A percentile compares a stretch with the other conserved stretches of the same genome.
Evolutionary conservation across 352 stramenopile genomes (phyloP).

Genomic region (Globisporangium nagaii): DNA sequence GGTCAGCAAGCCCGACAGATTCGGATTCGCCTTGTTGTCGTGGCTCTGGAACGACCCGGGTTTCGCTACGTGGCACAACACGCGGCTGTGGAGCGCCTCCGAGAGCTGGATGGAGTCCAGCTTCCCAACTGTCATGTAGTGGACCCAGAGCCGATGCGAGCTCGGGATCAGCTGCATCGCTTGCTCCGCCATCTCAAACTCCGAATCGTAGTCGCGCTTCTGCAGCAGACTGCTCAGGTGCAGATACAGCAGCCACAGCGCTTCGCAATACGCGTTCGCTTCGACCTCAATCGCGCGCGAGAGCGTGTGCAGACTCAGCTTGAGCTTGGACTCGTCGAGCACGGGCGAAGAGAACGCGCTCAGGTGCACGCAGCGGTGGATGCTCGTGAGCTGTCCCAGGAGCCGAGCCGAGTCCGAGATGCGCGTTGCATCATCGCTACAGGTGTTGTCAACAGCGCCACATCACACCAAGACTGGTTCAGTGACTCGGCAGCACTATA

Average conservation of each 20-base stretch:
- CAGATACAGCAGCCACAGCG: conserved; percentile 28
- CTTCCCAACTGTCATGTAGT: conserved; percentile 15
- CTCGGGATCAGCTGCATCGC: conserved; percentile 21
- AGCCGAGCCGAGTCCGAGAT: conserved; percentile 13
- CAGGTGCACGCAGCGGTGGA: conserved; percentile 13
- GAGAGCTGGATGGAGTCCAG: conserved; percentile 11
- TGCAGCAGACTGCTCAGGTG: conserved; percentile 16
- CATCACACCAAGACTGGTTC: background rate
- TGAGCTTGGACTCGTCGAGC: conserved; percentile 10
- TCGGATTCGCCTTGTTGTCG: background rate
- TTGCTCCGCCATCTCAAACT: conserved; percentile 27
- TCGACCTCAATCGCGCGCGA: conserved; percentile 31
- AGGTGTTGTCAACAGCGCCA: background rate
- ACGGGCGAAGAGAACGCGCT: background rate
- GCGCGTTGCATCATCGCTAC: conserved; percentile 18
- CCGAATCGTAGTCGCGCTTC: conserved; percentile 10
- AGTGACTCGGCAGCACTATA: too few relatives aligned
- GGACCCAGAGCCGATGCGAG: conserved; percentile 24
- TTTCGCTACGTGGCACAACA: conserved; percentile 9
- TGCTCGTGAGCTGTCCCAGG: conserved; percentile 11
- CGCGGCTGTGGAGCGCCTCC: conserved; percentile 7
- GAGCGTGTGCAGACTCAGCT: conserved; percentile 20
- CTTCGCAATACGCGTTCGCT: conserved; percentile 29
- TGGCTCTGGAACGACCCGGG: background rate
- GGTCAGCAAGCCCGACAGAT: conserved; percentile 7